phyloP scores from a whole-genome alignment of 345 rosid species.

The Melastoma malabathricum region DNA sequence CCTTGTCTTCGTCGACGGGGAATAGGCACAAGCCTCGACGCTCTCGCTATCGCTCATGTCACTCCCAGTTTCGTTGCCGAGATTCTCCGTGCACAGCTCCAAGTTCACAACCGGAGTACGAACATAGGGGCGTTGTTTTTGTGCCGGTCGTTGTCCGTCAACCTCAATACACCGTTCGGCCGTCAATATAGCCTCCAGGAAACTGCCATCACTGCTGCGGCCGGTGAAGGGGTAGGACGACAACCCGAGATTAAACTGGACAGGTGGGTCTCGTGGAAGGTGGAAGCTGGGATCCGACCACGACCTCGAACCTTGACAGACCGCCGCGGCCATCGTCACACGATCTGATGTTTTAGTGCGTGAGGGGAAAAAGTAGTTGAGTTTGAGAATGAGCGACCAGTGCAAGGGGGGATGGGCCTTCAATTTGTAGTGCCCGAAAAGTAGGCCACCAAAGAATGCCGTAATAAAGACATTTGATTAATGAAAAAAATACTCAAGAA shows the following conservation, averaged over 20 bases:
- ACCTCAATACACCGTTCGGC: too few species aligned
- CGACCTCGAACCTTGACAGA: constrained; percentile 53
- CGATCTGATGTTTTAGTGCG: too few species aligned
- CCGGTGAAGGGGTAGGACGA: constrained; percentile 13
- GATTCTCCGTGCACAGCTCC: constrained; percentile 74
- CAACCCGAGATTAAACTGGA: too few species aligned
- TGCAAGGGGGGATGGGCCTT: constrained; percentile 13
- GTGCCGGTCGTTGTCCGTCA: constrained; percentile 1
- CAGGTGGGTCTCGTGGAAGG: too few species aligned
- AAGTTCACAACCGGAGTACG: constrained; percentile 30
- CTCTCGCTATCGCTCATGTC: constrained; percentile 24
- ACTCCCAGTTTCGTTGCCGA: constrained; percentile 79
- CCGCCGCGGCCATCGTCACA: constrained; percentile 45
- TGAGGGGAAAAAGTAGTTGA: background rate
- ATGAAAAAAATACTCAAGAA: too few species aligned
- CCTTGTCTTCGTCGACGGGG: background rate
- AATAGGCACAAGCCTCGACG: background rate
- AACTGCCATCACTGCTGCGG: constrained; percentile 31
- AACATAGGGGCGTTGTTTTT: constrained; percentile 20
- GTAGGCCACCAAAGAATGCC: background rate
- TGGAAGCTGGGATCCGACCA: constrained; percentile 14
- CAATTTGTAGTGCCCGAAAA: constrained; percentile 45
- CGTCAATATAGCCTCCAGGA: constrained; percentile 23
- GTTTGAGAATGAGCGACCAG: background rate
- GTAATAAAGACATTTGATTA: too few species aligned